Base-by-base conservation (phyloP, 192 early-diverging fungal species). In the Podila minutissima region DNA sequence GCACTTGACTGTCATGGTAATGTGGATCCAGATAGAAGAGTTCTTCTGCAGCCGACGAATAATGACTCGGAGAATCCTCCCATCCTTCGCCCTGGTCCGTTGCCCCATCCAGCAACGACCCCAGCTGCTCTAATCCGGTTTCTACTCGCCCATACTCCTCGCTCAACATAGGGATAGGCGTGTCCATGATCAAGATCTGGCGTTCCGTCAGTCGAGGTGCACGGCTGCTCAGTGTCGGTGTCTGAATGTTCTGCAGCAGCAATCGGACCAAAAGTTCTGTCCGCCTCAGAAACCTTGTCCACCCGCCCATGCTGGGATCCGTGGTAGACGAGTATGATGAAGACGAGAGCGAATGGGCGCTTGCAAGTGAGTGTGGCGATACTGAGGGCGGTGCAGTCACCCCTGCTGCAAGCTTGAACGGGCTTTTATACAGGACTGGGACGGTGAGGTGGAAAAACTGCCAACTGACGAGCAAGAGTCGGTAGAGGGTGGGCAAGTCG, bases 401-500 rank as follows among this genome's bases (percentile, higher is more conserved):
- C 10, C 53, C 64, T n/a, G 67, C 63, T 6, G 74, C 74, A 9
- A 78, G 69, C n/a, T 49, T 32, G 35, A 78, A 78, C 20, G 75
- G 75, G 62, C 75, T 78, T 13, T 58, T 50, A 59, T 78, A 78
- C 48, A 78, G 69, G 11, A 78, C 38, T 5, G 69, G 75, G 5
- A 78, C 64, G 5, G 75, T 78, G 1, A 78, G 64, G n/a, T 67
- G 69, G 53, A 78, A 71, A 35, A 78, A 66, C 59, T 78, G 69
- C 8, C 75, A 69, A 5, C 63, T 69, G 22, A 71, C 75, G 6
- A 78, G 28, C 17, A 78, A 69, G 15, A 78, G 51, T 24, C 28
- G 4, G 51, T 71, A 33, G 7, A 78, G 67, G 7, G 75, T 64
- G 57, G 64, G n/a, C 46, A 78, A 59, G 62, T 78, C 75, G 41